A percentile compares a stretch with the other conserved stretches of the same genome.
phyloP scores from a whole-genome alignment of 179 eudicot genomes.

The Dionaea muscipula region DNA sequence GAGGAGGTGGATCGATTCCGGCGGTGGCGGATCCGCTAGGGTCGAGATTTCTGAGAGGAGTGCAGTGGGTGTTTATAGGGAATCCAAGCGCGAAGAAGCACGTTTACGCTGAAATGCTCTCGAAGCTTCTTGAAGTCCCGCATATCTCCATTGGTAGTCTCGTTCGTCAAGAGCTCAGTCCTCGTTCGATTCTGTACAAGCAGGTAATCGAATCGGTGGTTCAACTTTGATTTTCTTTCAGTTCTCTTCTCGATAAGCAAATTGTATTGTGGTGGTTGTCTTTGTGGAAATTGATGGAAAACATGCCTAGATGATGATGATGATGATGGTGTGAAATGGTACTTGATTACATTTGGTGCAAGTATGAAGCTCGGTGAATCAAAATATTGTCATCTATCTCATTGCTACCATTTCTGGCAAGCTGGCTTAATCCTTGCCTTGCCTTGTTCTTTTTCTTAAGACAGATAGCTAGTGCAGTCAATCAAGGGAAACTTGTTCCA shows the following conservation, averaged over 20 bases:
- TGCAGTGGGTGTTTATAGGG: constrained; percentile 43
- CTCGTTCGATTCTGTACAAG: constrained; percentile 29
- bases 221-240: too few relatives aligned
- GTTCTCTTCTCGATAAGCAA: too few relatives aligned
- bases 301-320: too few relatives aligned
- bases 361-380: too few relatives aligned
- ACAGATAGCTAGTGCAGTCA: constrained; percentile 21
- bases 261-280: too few relatives aligned
- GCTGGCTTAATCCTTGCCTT: too few relatives aligned
- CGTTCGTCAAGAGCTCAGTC: constrained; percentile 38
- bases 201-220: constrained; percentile 24
- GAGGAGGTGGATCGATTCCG: neutral
- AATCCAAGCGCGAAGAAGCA: constrained; percentile 29
- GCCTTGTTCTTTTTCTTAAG: neutral
- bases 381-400: too few relatives aligned
- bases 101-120: constrained; percentile 29
- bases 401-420: too few relatives aligned
- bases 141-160: constrained; percentile 28
- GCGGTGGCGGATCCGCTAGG: constrained; percentile 11
- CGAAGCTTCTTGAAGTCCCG: constrained; percentile 36
- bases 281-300: too few relatives aligned
- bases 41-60: constrained; percentile 16
- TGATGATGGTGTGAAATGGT: too few relatives aligned
- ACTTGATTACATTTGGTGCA: too few relatives aligned
- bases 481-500: constrained; percentile 20